Conservation (phyloP, 306 rosid species). For the Cucumis cinereus region DNA sequence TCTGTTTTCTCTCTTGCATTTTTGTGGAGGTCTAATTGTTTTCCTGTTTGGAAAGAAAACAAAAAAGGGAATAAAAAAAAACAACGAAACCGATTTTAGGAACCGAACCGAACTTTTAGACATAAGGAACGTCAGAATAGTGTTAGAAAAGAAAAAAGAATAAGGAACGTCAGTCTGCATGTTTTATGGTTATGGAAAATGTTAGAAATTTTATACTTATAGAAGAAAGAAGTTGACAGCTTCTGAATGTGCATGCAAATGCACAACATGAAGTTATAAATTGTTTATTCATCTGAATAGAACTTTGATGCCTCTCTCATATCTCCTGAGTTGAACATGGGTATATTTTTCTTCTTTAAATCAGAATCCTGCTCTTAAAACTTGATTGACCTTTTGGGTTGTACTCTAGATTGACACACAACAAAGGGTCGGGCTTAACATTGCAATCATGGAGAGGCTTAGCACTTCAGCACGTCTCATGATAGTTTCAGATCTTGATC, state of each 20-base stretch:
- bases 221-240: neutral
- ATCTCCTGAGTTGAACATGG: neutral
- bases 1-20: neutral
- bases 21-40: neutral
- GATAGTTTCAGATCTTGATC: conserved; percentile 99
- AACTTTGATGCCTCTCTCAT: neutral
- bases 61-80: no score
- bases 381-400: neutral
- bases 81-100: no score
- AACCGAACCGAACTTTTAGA: no score
- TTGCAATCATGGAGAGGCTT: conserved; percentile 52
- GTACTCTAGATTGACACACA: neutral
- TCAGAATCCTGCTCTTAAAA: neutral
- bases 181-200: neutral
- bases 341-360: neutral
- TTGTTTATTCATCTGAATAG: neutral
- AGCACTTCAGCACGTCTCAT: conserved; percentile 51
- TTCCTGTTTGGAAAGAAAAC: no score
- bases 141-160: no score
- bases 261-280: neutral
- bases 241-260: neutral
- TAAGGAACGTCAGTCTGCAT: neutral
- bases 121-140: no score
- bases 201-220: neutral
- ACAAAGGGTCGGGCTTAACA: conserved; percentile 20